Conservation (phyloP, 192 early-diverging fungal genomes). For the Jimgerdemannia lactiflua region DNA sequence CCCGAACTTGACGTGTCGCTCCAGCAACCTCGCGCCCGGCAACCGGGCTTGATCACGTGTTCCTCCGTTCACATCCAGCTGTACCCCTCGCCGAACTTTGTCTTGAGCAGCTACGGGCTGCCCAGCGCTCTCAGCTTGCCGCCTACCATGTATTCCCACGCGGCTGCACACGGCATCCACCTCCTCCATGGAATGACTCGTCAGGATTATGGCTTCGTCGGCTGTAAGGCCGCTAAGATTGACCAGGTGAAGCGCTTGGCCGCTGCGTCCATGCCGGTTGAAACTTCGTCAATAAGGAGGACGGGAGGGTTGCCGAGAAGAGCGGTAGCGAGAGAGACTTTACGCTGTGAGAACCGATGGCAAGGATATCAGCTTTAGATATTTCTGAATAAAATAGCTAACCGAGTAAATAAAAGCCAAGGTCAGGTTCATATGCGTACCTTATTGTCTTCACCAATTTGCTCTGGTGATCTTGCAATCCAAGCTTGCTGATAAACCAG, state of each 20-base stretch:
- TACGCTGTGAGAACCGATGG: neutral
- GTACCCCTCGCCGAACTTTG: no score
- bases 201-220: neutral
- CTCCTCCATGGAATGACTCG: neutral
- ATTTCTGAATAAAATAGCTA: no score
- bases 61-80: no score
- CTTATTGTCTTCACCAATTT: no score
- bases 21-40: neutral
- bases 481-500: no score
- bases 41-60: neutral
- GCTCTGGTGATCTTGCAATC: no score
- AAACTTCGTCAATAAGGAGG: neutral
- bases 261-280: neutral
- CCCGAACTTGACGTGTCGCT: neutral
- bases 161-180: neutral
- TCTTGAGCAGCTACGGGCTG: neutral
- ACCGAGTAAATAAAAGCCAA: no score
- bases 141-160: neutral
- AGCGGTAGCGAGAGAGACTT: neutral
- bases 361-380: no score
- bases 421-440: no score
- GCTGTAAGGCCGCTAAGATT: neutral
- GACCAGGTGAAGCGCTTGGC: neutral
- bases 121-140: neutral
- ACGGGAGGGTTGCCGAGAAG: neutral